phyloP scores from a whole-genome alignment of 768 basidiomycete genomes.

The Dictyophora rubrovolvata region DNA sequence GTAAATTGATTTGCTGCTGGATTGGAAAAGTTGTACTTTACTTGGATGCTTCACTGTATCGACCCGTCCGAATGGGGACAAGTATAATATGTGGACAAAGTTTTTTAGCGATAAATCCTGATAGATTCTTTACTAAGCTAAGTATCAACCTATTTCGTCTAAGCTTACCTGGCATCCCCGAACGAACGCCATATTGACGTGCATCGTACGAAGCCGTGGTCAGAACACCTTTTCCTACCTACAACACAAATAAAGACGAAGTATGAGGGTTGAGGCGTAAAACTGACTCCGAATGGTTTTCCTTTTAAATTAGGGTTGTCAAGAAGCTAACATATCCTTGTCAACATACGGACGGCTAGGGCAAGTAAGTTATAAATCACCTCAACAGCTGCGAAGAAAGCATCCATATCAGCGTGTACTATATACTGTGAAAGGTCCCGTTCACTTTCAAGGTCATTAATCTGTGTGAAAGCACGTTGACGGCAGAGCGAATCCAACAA shows the following conservation, averaged over 20 bases:
- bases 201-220: slow-evolving; percentile 91
- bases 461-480: slow-evolving; percentile 26
- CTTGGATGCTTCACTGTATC: slow-evolving; percentile 60
- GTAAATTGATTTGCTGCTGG: slow-evolving; percentile 4
- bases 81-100: slow-evolving; percentile 84
- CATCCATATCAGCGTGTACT: slow-evolving; percentile 95
- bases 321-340: slow-evolving; percentile 27
- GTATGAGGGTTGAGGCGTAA: slow-evolving; percentile 17
- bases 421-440: slow-evolving; percentile 77
- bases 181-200: slow-evolving; percentile 80
- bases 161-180: slow-evolving; percentile 81
- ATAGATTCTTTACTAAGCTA: not conserved
- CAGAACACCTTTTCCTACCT: slow-evolving; percentile 76
- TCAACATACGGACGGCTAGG: not conserved
- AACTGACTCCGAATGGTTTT: slow-evolving; percentile 62
- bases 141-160: not conserved
- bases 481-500: not conserved
- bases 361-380: not conserved
- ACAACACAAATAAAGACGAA: slow-evolving; percentile 10
- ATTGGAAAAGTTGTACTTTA: slow-evolving; percentile 21
- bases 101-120: slow-evolving; percentile 87
- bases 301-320: slow-evolving; percentile 52
- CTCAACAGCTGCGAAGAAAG: slow-evolving; percentile 81
- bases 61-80: slow-evolving; percentile 32
- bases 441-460: slow-evolving; percentile 60